phyloP scores from a whole-genome alignment of 2,329 filamentous ascomycete genomes.

The Zymoseptoria passerinii region DNA sequence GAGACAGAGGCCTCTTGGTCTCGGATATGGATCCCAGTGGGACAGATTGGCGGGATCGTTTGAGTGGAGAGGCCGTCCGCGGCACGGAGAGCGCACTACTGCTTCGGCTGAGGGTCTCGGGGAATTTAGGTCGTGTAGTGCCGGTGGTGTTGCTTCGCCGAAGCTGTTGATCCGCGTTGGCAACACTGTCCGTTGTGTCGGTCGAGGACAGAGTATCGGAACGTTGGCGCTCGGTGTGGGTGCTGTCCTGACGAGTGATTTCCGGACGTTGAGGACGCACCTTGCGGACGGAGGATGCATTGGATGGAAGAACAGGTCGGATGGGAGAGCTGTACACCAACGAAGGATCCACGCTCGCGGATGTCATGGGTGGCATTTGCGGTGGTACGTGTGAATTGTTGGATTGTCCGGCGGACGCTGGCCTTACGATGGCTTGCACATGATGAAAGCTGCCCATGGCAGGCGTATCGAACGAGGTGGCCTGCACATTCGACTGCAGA shows the following conservation, averaged over 20 bases:
- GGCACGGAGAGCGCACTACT: conserved; percentile 30
- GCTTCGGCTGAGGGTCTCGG: conserved; percentile 20
- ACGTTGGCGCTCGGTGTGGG: conserved; percentile 31
- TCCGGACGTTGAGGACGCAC: not conserved
- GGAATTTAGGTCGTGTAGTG: conserved; percentile 17
- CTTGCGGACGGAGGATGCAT: not conserved
- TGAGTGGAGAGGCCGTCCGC: conserved; percentile 40
- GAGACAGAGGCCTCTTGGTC: conserved; percentile 25
- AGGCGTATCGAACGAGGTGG: conserved; percentile 24
- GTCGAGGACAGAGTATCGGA: conserved; percentile 34
- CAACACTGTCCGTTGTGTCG: conserved; percentile 11
- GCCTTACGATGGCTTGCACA: conserved; percentile 17
- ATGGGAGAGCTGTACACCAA: conserved; percentile 33
- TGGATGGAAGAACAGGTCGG: conserved; percentile 11
- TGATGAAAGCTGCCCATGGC: conserved; percentile 26
- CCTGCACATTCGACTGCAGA: conserved; percentile 5
- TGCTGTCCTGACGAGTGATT: conserved; percentile 22
- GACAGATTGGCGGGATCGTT: conserved; percentile 34
- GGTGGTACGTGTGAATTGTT: conserved; percentile 14
- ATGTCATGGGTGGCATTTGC: conserved; percentile 17
- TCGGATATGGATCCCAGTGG: conserved; percentile 40
- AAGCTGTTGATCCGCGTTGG: conserved; percentile 25
- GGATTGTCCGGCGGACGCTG: conserved; percentile 19
- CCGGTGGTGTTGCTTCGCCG: conserved; percentile 42
- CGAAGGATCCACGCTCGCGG: conserved; percentile 40